These are phyloP conservation scores for Quercus gilva DNA, from an alignment of 306 rosid genomes.

Conservation along the genomic window DNA sequence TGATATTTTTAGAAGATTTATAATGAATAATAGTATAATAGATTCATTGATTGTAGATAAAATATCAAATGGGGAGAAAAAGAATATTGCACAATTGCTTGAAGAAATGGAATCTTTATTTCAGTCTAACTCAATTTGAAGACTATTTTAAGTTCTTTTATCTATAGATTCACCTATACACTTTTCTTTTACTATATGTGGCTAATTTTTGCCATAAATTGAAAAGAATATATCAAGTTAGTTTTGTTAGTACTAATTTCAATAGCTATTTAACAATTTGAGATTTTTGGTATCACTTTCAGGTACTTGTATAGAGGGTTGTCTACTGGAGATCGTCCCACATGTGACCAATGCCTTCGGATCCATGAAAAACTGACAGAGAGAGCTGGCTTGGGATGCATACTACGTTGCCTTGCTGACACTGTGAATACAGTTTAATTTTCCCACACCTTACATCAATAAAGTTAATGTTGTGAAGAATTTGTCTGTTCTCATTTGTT, in stretches of 20 bases:
- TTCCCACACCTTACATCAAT: neutral
- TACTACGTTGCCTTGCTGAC: conserved; percentile 81
- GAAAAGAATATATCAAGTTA: too few relatives aligned
- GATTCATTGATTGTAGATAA: neutral
- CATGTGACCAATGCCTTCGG: conserved; percentile 88
- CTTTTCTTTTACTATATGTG: too few relatives aligned
- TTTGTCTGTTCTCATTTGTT: neutral
- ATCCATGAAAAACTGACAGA: conserved; percentile 90
- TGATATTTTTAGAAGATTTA: neutral
- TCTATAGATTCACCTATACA: neutral
- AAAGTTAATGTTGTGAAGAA: neutral
- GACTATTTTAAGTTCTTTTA: neutral
- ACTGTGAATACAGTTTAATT: conserved; percentile 78
- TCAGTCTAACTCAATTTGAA: neutral
- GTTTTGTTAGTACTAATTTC: too few relatives aligned
- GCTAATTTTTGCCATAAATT: too few relatives aligned
- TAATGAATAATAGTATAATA: neutral
- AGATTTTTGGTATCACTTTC: conserved; percentile 1
- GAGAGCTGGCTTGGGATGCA: conserved; percentile 95
- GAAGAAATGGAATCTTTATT: neutral
- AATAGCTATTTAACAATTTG: neutral
- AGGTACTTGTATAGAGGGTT: conserved; percentile 96
- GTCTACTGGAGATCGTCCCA: conserved; percentile 94
- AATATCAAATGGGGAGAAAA: neutral
- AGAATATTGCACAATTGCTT: neutral